Evolutionary conservation across 2,329 filamentous ascomycete species (phyloP).

Genomic region (Pseudogymnoascus sp.): DNA sequence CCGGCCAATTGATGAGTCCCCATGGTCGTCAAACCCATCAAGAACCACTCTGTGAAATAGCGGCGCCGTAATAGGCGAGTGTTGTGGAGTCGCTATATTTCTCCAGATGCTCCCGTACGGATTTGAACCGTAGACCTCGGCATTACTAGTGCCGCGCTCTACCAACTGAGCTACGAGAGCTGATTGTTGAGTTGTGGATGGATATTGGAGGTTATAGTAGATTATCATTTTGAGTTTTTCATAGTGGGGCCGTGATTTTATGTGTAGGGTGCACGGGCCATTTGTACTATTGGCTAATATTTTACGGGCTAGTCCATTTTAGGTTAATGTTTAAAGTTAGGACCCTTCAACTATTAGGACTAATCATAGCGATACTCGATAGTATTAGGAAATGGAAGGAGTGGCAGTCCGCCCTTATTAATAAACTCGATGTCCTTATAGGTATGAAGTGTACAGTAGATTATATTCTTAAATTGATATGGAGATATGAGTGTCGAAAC

Average conservation of each 20-base stretch:
- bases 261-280: not conserved
- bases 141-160: conserved; percentile 10
- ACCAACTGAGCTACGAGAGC: conserved; percentile 11
- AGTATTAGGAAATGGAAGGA: not conserved
- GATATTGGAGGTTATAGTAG: no score
- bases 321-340: not conserved
- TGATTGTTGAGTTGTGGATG: not conserved
- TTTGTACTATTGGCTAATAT: not conserved
- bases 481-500: not conserved
- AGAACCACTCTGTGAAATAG: not conserved
- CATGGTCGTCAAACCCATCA: not conserved
- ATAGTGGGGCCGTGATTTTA: not conserved
- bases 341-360: not conserved
- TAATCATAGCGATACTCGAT: not conserved
- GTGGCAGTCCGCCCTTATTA: not conserved
- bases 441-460: not conserved
- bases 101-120: not conserved
- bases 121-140: conserved; percentile 9
- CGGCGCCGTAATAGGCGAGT: not conserved
- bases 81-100: not conserved
- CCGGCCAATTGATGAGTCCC: not conserved
- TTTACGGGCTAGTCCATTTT: not conserved
- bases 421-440: not conserved
- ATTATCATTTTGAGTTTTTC: no score
- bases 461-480: not conserved